These are phyloP conservation scores for Pythium dissotocum DNA, from an alignment of 352 stramenopile genomes.

Conservation along the genomic window DNA sequence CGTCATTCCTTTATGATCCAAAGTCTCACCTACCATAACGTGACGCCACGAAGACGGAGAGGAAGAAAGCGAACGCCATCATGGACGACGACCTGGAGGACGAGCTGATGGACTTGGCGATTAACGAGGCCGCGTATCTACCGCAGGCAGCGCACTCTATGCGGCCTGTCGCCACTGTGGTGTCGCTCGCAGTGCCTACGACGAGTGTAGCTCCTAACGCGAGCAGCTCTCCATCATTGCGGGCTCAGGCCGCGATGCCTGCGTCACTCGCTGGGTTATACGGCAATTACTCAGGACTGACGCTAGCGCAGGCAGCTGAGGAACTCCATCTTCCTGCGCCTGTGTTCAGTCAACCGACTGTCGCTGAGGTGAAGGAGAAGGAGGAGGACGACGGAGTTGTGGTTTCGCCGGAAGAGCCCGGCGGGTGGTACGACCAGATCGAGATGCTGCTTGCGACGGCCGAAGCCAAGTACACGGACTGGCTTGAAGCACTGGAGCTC, in stretches of 20 bases:
- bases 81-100: conserved; percentile 51
- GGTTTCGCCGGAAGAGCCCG: conserved; percentile 12
- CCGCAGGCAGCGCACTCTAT: conserved; percentile 30
- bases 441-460: conserved; percentile 33
- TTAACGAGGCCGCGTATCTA: conserved; percentile 61
- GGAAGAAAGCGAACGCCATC: conserved; percentile 13
- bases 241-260: not conserved
- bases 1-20: not conserved
- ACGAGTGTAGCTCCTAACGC: not conserved
- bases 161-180: conserved; percentile 14
- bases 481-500: conserved; percentile 24
- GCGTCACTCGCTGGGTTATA: conserved; percentile 4
- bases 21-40: not conserved
- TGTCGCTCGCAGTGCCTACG: not conserved
- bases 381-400: not conserved
- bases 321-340: not conserved
- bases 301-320: not conserved
- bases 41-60: not conserved
- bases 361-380: not conserved
- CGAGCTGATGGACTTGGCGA: conserved; percentile 65
- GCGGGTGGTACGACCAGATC: conserved; percentile 32
- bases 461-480: conserved; percentile 25
- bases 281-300: not conserved
- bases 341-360: not conserved
- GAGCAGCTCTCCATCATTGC: not conserved